Evolutionary conservation across 106 monocot genomes (phyloP).

Genomic region (Apostasia ramifera): DNA sequence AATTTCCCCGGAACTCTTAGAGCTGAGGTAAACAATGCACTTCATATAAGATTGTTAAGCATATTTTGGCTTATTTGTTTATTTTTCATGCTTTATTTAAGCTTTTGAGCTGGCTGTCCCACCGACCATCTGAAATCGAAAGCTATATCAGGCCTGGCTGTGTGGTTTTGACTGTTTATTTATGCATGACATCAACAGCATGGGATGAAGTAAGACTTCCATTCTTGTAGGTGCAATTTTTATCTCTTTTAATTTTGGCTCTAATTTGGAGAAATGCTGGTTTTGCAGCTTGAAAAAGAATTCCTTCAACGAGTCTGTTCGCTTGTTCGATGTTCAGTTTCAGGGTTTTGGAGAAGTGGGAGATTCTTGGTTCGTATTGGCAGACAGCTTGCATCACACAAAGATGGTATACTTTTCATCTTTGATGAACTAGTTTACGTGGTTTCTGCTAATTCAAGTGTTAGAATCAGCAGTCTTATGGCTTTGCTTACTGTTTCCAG

Average conservation of each 20-base stretch:
- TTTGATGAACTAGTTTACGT: too few species aligned
- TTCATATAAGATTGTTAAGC: background rate
- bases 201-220: slow-evolving; percentile 61
- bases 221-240: background rate
- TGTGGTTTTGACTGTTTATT: slow-evolving; percentile 78
- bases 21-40: slow-evolving; percentile 35
- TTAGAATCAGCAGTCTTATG: background rate
- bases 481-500: slow-evolving; percentile 21
- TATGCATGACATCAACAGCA: slow-evolving; percentile 57
- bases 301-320: slow-evolving; percentile 44
- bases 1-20: slow-evolving; percentile 58
- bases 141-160: slow-evolving; percentile 97
- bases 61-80: background rate
- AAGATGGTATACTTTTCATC: slow-evolving; percentile 54
- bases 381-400: slow-evolving; percentile 59
- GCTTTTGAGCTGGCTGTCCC: slow-evolving; percentile 84
- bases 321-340: slow-evolving; percentile 45
- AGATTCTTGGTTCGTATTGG: slow-evolving; percentile 74
- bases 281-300: slow-evolving; percentile 69
- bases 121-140: slow-evolving; percentile 89
- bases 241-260: background rate
- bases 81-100: slow-evolving; percentile 13
- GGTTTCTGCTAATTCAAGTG: too few species aligned
- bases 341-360: slow-evolving; percentile 80
- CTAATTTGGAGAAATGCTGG: background rate